These are phyloP conservation scores for Tylopilus balloui DNA, from an alignment of 768 basidiomycete species.

Conservation along the genomic window DNA sequence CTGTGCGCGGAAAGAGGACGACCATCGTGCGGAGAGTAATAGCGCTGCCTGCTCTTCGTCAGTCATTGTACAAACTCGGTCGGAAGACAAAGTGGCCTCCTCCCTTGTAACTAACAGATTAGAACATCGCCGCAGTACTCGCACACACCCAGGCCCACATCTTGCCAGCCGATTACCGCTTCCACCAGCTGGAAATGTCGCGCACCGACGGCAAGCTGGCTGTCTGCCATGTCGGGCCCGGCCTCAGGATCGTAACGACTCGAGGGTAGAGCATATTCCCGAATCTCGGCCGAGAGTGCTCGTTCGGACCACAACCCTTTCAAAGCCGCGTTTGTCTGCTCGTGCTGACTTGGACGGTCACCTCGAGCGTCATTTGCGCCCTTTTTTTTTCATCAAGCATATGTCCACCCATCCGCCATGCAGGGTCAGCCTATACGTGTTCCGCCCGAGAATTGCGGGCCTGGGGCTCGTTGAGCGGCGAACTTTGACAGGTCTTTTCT, in stretches of 20 bases:
- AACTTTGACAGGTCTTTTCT: constrained; percentile 2
- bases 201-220: neutral
- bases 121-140: constrained; percentile 8
- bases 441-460: constrained; percentile 24
- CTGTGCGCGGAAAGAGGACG: constrained; percentile 1
- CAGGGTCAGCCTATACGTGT: neutral
- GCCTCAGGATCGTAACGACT: neutral
- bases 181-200: neutral
- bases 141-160: neutral
- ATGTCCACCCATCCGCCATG: neutral
- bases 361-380: too few relatives aligned
- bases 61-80: neutral
- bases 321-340: too few relatives aligned
- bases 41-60: constrained; percentile 4
- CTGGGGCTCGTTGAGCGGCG: constrained; percentile 23
- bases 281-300: too few relatives aligned
- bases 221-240: constrained; percentile 5
- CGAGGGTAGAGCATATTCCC: too few relatives aligned
- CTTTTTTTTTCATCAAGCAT: constrained; percentile 1
- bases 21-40: constrained; percentile 5
- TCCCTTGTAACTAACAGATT: neutral
- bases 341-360: too few relatives aligned
- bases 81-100: too few relatives aligned
- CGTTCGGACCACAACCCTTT: too few relatives aligned
- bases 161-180: constrained; percentile 1